Base-by-base conservation (phyloP, 2,329 filamentous ascomycete species). In the Fusarium pseudoanthophilum region DNA sequence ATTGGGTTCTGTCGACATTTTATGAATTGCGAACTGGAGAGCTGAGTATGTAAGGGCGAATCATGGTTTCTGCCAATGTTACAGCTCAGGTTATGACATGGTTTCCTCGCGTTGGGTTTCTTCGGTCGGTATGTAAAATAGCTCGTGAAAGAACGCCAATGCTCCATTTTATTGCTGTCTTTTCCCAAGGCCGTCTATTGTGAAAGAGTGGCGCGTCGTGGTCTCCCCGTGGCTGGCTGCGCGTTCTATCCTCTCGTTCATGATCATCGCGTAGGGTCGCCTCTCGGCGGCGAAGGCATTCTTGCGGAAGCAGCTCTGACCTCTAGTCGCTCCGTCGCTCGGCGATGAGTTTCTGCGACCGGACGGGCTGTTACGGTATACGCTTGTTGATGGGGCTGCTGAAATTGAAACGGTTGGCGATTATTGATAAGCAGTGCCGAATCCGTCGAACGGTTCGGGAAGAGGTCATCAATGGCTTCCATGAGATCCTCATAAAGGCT, bases 401-500 rank as follows among this genome's bases (percentile, higher is more conserved):
- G 24, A 36, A 64, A 5, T 11, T 69, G 65, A 18, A 65, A 53
- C 4, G 59, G 52, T 34, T 53, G 66, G 11, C 40, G 52, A 18
- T 59, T 69, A 1, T 65, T 10, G 9, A 70, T 45, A 11, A 69
- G 40, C 18, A 59, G 36, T n/a, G 66, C 24, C 16, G 66, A 53
- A 21, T 65, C 59, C n/a, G 40, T 7, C 15, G 67, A 53, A 14
- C 15, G 60, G 10, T 43, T 59, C 7, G 67, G 67, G 10, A 70
- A 69, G 6, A 69, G 67, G 16, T 69, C 67, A 9, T 70, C 67
- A 21, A 69, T 70, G 9, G 67, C 67, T 39, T 69, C 67, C 37
- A 65, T 30, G 20, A 69, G 36, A 36, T 69, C 67, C 13, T 49
- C 67, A 2, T 65, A 69, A 2, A 69, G 65, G 1, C 52, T 15